These are phyloP conservation scores for Saccharomycopsis babjevae DNA, from an alignment of 805 yeast species.

Conservation along the genomic window DNA sequence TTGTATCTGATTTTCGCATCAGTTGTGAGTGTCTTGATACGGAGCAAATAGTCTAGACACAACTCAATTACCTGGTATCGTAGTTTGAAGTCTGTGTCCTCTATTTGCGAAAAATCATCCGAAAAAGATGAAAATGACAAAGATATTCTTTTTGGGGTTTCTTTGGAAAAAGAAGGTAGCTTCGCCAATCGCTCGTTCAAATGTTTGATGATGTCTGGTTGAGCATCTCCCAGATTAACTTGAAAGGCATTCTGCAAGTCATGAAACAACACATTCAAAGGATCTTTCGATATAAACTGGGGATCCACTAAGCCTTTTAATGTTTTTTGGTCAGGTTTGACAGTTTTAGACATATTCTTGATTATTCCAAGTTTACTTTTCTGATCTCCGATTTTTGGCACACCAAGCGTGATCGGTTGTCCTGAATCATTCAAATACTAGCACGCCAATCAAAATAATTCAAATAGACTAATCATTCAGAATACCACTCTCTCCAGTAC, in stretches of 20 bases:
- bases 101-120: not conserved
- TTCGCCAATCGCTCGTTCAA: not conserved
- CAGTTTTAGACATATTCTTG: not conserved
- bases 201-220: not conserved
- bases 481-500: too few species aligned
- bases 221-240: not conserved
- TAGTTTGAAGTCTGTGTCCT: slow-evolving; percentile 5
- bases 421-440: too few species aligned
- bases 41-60: slow-evolving; percentile 29
- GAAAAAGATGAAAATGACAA: not conserved
- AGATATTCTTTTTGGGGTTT: not conserved
- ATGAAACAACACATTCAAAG: slow-evolving; percentile 27
- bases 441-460: too few species aligned
- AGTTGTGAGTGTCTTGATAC: slow-evolving; percentile 31
- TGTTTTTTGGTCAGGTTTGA: not conserved
- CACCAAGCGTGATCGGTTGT: too few species aligned
- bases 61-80: slow-evolving; percentile 26
- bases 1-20: slow-evolving; percentile 24
- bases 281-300: slow-evolving; percentile 23
- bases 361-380: not conserved
- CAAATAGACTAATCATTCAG: too few species aligned
- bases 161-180: not conserved
- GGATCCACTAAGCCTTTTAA: slow-evolving; percentile 19
- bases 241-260: slow-evolving; percentile 19
- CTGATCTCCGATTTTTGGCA: too few species aligned